Conservation (phyloP, 257 asterid species). For the Schizonepeta tenuifolia region DNA sequence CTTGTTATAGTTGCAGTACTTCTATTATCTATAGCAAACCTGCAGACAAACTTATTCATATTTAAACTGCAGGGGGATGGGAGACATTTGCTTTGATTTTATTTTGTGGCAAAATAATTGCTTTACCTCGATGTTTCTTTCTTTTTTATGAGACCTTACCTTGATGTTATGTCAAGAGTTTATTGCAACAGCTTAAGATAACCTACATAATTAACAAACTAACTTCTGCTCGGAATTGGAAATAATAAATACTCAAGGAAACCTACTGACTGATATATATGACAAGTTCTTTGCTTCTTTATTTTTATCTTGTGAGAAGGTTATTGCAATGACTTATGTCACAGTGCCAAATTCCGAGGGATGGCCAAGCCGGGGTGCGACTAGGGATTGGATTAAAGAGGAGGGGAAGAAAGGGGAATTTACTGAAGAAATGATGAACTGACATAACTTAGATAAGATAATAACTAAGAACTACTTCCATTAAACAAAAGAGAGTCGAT, state of each 20-base stretch:
- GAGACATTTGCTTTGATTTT: neutral
- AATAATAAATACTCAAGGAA: slow-evolving; percentile 3
- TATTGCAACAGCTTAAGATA: neutral
- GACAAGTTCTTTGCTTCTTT: too few relatives aligned
- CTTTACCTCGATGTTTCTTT: neutral
- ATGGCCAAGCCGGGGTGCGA: too few relatives aligned
- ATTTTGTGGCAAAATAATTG: neutral
- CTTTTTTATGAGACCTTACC: too few relatives aligned
- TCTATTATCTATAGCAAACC: neutral
- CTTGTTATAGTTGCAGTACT: neutral
- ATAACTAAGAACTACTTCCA: too few relatives aligned
- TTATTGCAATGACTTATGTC: neutral
- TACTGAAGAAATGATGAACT: too few relatives aligned
- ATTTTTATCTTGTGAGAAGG: neutral
- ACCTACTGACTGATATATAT: neutral
- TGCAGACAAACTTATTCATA: neutral
- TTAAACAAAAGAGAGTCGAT: too few relatives aligned
- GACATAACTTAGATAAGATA: too few relatives aligned
- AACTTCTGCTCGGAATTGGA: neutral
- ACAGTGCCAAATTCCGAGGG: too few relatives aligned
- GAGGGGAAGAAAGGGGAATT: too few relatives aligned
- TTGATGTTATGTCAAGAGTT: neutral
- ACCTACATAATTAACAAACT: neutral
- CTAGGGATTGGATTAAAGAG: too few relatives aligned
- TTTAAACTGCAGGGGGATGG: neutral